Base-by-base conservation (phyloP, 2,329 filamentous ascomycete species). In the Scytalidium lignicola region DNA sequence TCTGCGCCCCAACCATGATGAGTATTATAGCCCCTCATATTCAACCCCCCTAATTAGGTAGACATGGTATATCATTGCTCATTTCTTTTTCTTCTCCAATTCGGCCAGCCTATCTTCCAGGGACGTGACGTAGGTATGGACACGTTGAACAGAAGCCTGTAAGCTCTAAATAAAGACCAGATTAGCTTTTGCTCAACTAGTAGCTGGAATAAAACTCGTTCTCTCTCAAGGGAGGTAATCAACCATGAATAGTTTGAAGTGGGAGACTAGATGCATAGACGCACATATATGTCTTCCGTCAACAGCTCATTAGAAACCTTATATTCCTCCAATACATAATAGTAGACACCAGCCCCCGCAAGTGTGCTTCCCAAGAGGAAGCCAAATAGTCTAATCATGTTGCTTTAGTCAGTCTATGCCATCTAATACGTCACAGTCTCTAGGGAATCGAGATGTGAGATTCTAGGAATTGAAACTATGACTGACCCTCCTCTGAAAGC, bases 261-360 rank as follows among this genome's bases (percentile, higher is more conserved):
- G 37, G 23, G 45, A 44, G 41, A 48, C 44, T 51, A 56, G 48
- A 52, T 46, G 47, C 63, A 70, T 58, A 65, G 59, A 85, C 89
- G 70, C 80, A 96, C 92, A 71, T 92, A 92, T 68, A 97, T 96
- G 71, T 97, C 92, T 72, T 96, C 90, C 53, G 86, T 92, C 70
- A 97, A 75, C 64, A 96, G 79, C 72, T 95, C 88, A 74, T 96
- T 97, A 59, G 90, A 88, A 41, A 90, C 78, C 73, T 90, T 90
- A 76, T 96, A 97, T 70, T 97, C 91, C 67, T 92, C 83, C 61
- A 97, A 74, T 58, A 96, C 81, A 69, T 97, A 97, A 68, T 89
- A 90, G 74, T 96, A 97, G 61, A 95, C 86, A 51, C 82, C 85
- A 46, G 79, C 80, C 62, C 90, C 90, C 41, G 91, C 85, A 46